These are phyloP conservation scores for Boechera retrofracta DNA, from an alignment of 345 rosid species.

Conservation along the genomic window DNA sequence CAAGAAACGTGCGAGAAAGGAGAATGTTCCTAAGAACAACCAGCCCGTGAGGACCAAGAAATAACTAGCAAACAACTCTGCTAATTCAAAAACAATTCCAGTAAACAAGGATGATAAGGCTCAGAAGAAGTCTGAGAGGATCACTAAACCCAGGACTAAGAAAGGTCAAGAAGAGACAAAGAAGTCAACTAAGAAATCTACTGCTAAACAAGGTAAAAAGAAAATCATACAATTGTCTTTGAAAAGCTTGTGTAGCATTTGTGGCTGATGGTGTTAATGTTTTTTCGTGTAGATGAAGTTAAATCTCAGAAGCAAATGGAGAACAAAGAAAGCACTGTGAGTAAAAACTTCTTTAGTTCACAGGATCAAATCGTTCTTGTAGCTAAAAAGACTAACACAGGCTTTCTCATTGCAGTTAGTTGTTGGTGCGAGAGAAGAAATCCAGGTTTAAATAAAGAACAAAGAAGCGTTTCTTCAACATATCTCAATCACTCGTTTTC, in stretches of 20 bases:
- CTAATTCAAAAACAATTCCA: slow-evolving; percentile 50
- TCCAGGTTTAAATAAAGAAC: slow-evolving; percentile 37
- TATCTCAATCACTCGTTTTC: slow-evolving; percentile 16
- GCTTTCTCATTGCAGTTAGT: slow-evolving; percentile 13
- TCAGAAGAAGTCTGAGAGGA: slow-evolving; percentile 63
- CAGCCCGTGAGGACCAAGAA: slow-evolving; percentile 50
- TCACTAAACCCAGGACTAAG: slow-evolving; percentile 52
- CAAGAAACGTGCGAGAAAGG: slow-evolving; percentile 49
- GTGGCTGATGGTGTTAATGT: slow-evolving; percentile 10
- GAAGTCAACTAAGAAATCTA: slow-evolving; percentile 55
- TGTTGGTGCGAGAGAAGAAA: slow-evolving; percentile 41
- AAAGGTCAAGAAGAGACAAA: slow-evolving; percentile 47
- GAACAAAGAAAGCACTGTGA: slow-evolving; percentile 74
- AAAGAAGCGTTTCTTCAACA: slow-evolving; percentile 20
- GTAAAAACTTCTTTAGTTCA: slow-evolving; percentile 1
- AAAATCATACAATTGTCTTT: neutral
- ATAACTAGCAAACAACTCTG: slow-evolving; percentile 48
- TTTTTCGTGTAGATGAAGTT: slow-evolving; percentile 50
- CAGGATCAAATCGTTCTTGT: neutral
- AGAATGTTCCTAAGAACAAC: slow-evolving; percentile 47
- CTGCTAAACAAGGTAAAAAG: slow-evolving; percentile 56
- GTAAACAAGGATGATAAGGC: slow-evolving; percentile 47
- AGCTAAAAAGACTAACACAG: slow-evolving; percentile 12
- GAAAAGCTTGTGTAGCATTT: neutral
- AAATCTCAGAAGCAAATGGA: slow-evolving; percentile 51